These are phyloP conservation scores for Amesomyces nigricolor DNA, from an alignment of 2,329 filamentous ascomycete genomes.

Conservation along the genomic window DNA sequence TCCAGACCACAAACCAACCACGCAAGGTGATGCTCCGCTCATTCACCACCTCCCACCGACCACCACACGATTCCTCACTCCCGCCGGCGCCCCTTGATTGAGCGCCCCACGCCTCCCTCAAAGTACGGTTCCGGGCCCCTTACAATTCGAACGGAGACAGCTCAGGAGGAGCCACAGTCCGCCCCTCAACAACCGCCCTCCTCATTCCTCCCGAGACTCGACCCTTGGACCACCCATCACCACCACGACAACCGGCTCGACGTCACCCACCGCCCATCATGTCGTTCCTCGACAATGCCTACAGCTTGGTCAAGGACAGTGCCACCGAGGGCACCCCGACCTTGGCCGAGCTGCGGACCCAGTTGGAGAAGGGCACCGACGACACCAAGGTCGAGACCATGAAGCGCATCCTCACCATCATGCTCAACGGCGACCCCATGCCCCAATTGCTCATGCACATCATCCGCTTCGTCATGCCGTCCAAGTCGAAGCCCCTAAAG, in stretches of 20 bases:
- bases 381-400: conserved; percentile 91
- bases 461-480: conserved; percentile 99
- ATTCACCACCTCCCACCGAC: conserved; percentile 18
- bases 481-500: conserved; percentile 92
- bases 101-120: too few relatives aligned
- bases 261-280: conserved; percentile 50
- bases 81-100: conserved; percentile 12
- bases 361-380: conserved; percentile 90
- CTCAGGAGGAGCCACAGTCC: conserved; percentile 9
- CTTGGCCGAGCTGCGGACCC: conserved; percentile 83
- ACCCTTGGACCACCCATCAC: conserved; percentile 2
- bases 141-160: not conserved
- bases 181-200: conserved; percentile 13
- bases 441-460: conserved; percentile 97
- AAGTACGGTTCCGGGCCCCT: too few relatives aligned
- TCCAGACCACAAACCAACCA: conserved; percentile 11
- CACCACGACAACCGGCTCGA: conserved; percentile 17
- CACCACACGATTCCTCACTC: conserved; percentile 13
- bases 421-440: conserved; percentile 98
- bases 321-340: conserved; percentile 77
- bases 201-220: conserved; percentile 3
- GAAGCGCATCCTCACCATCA: conserved; percentile 92
- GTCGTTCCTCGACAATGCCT: conserved; percentile 93
- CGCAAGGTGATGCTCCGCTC: conserved; percentile 25
- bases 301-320: conserved; percentile 97